Evolutionary conservation across 495 filamentous ascomycete species (phyloP).

Genomic region (Annulohypoxylon bovei): DNA sequence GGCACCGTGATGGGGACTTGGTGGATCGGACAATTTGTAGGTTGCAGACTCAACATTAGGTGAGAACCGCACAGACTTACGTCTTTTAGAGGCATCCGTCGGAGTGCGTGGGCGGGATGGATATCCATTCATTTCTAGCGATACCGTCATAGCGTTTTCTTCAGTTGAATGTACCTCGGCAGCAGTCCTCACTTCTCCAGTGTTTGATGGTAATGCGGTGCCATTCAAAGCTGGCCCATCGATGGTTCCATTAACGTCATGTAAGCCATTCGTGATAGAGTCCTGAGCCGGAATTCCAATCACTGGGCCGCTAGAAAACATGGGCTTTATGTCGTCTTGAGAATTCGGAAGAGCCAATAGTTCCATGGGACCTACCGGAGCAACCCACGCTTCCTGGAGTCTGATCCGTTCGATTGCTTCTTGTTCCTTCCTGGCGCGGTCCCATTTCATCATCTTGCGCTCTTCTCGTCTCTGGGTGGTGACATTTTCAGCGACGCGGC

Average conservation of each 20-base stretch:
- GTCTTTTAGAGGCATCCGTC: conserved; percentile 45
- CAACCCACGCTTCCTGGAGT: conserved; percentile 39
- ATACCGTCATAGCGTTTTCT: background rate
- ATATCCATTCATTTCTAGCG: conserved; percentile 12
- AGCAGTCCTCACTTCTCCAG: background rate
- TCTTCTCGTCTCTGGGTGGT: conserved; percentile 82
- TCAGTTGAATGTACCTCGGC: background rate
- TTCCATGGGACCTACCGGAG: conserved; percentile 52
- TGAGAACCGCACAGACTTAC: conserved; percentile 73
- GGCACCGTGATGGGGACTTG: conserved; percentile 43
- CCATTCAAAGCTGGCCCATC: background rate
- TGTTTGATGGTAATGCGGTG: background rate
- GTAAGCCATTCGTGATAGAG: background rate
- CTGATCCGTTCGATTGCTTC: conserved; percentile 75
- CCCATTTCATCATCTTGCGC: conserved; percentile 84
- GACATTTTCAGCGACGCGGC: conserved; percentile 73
- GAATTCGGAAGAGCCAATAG: conserved; percentile 54
- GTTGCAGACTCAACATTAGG: conserved; percentile 67
- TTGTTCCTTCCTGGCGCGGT: conserved; percentile 84
- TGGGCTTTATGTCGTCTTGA: conserved; percentile 19
- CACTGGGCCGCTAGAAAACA: background rate
- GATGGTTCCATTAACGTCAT: background rate
- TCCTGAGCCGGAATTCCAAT: background rate
- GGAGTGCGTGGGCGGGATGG: conserved; percentile 8
- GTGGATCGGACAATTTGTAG: conserved; percentile 60